phyloP scores from a whole-genome alignment of 163 green algal species.

The Chlamydomonas reinhardtii region DNA sequence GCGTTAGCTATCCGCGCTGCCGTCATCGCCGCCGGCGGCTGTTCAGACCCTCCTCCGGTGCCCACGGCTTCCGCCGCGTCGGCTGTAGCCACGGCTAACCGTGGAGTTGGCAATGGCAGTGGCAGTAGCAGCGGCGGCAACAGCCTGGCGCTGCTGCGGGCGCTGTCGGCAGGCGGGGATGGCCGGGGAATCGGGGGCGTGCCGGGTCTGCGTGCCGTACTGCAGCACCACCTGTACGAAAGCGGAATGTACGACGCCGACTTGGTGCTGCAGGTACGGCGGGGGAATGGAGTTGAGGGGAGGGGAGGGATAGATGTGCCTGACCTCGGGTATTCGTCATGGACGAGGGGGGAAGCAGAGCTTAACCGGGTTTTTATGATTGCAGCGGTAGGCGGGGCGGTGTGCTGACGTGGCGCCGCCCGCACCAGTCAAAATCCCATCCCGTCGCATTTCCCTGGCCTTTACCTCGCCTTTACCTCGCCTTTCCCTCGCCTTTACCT shows the following conservation, averaged over 20 bases:
- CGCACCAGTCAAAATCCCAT: too few species aligned
- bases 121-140: neutral
- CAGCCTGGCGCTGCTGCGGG: conserved; percentile 32
- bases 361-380: too few species aligned
- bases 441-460: too few species aligned
- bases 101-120: neutral
- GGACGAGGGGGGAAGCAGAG: too few species aligned
- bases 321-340: too few species aligned
- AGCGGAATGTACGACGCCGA: conserved; percentile 60
- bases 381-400: too few species aligned
- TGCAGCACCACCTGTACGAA: conserved; percentile 61
- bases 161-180: neutral
- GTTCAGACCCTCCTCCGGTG: neutral
- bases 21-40: neutral
- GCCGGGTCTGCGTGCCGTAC: conserved; percentile 34
- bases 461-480: too few species aligned
- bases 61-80: neutral
- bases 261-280: conserved; percentile 39
- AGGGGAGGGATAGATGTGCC: too few species aligned
- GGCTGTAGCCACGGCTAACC: too few species aligned
- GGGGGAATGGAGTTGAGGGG: neutral
- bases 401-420: too few species aligned
- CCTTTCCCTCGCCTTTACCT: too few species aligned
- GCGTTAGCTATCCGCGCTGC: neutral
- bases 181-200: neutral